Evolutionary conservation across 768 basidiomycete species (phyloP), one percentile per base, ranked within the genome.

Genomic region (Calvatia gigantea): DNA sequence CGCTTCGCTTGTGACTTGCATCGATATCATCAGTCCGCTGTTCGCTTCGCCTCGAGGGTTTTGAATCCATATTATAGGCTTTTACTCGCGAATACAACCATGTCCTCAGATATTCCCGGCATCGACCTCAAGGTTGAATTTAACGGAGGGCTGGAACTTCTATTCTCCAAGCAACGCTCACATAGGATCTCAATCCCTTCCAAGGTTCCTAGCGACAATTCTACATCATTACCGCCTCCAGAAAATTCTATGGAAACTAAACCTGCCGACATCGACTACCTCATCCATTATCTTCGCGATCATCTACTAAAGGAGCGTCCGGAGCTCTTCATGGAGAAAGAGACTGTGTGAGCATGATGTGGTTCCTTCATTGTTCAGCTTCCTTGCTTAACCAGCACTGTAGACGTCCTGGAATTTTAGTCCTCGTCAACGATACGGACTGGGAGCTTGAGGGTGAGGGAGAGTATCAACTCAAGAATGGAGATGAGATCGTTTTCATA

Each of bases 391-490:
- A 37, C 27, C n/a, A 46, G 15, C n/a, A 9, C 35, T 29, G 1
- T 64, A 96, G 97, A 35, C 94, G 97, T 7, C 97, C 97, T 0
- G 97, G 97, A 0, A 97, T 99, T 33, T 76, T 99, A 2, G 96
- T 98, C 3, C 77, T 99, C n/a, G 84, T 99, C 51, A 98, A 98
- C 65, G 91, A 96, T 63, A 91, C 91, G 1, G 96, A 98, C 64
- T 98, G 96, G 96, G 95, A 98, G 69, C 76, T 98, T 5, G 96
- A 98, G 68, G 94, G 93, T 31, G 96, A 98, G 68, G 86, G 91
- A 19, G 86, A 89, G 5, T 97, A 96, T 67, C 75, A 73, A 59
- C 72, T 98, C 55, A 73, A 88, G 67, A 74, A 85, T 29, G 78
- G 82, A 0, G 97, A 99, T 67, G 91, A 95, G 72, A 81, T 98